Conservation (phyloP, 2,329 filamentous ascomycete species). For the Calonectria pteridis region DNA sequence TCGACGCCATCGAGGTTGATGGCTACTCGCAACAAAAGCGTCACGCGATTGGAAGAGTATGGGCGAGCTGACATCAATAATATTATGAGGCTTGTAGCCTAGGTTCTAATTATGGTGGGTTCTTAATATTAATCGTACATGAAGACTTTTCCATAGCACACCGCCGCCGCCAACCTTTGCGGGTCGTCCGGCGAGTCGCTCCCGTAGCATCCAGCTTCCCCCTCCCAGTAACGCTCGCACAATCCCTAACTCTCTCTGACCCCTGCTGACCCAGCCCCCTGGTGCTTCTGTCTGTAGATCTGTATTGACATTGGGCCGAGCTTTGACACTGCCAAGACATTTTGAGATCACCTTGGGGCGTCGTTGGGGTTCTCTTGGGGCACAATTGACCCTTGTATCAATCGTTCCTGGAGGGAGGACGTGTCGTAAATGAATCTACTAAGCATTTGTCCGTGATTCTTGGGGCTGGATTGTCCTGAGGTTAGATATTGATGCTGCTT, state of each 20-base stretch:
- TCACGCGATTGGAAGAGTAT: background rate
- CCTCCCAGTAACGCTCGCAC: background rate
- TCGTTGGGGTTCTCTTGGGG: background rate
- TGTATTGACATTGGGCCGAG: background rate
- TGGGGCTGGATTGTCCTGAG: background rate
- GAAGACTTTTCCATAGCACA: background rate
- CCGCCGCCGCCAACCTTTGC: background rate
- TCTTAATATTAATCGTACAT: background rate
- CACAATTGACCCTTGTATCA: background rate
- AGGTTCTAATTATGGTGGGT: background rate
- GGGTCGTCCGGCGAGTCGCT: background rate
- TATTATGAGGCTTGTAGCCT: background rate
- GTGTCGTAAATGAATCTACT: background rate
- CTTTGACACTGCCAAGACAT: background rate
- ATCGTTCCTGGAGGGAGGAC: background rate
- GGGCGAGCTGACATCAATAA: background rate
- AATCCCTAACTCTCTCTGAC: background rate
- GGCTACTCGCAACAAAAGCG: background rate
- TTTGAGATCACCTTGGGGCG: background rate
- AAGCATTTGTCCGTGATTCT: background rate
- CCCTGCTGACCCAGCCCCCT: background rate
- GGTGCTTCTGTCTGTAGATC: background rate
- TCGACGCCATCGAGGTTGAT: background rate
- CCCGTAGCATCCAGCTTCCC: background rate
- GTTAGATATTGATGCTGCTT: background rate